Conservation (phyloP, 2,329 filamentous ascomycete genomes). For the Aspergillus alliaceus region DNA sequence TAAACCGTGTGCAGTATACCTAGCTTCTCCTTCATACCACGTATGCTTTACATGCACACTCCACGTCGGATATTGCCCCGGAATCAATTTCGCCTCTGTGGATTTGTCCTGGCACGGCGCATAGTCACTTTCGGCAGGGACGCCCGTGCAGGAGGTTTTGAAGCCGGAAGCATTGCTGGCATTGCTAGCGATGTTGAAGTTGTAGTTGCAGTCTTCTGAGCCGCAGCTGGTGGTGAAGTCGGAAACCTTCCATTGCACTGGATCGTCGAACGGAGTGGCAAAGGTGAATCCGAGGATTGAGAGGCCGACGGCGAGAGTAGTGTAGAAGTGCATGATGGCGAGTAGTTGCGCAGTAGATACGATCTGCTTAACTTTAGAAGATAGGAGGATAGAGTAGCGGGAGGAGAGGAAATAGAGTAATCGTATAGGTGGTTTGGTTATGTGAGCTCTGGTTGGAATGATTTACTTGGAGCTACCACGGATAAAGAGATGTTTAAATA, state of each 20-base stretch:
- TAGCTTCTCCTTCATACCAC: neutral
- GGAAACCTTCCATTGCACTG: neutral
- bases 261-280: neutral
- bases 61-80: neutral
- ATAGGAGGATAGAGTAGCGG: rapidly evolving
- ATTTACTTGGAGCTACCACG: no score
- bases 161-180: neutral
- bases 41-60: neutral
- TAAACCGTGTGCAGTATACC: neutral
- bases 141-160: neutral
- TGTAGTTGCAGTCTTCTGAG: neutral
- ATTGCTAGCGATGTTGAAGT: neutral
- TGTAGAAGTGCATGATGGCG: neutral
- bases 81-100: neutral
- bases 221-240: neutral
- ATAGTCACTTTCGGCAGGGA: neutral
- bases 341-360: no score
- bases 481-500: no score
- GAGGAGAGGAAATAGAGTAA: neutral
- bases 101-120: neutral
- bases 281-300: neutral
- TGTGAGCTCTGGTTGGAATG: no score
- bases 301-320: neutral
- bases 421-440: no score
- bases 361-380: no score